These are phyloP conservation scores for Cordyceps cicadae DNA, from an alignment of 2,329 filamentous ascomycete species.

Conservation along the genomic window DNA sequence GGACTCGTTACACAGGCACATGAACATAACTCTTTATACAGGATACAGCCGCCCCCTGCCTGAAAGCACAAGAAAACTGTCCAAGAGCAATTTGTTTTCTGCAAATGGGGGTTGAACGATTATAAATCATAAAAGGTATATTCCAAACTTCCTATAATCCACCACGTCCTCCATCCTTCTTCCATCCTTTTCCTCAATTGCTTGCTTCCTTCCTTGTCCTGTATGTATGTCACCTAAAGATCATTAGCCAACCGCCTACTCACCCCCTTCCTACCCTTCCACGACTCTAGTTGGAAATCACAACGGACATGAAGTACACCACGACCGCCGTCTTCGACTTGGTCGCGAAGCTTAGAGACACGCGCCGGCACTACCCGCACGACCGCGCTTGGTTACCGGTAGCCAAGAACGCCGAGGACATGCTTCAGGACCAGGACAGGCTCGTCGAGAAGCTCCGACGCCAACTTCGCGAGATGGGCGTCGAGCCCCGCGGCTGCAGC, in stretches of 20 bases:
- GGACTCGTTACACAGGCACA: neutral
- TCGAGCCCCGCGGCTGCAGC: no score
- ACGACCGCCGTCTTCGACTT: neutral
- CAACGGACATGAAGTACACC: neutral
- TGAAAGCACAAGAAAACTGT: neutral
- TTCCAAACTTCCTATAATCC: neutral
- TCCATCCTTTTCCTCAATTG: neutral
- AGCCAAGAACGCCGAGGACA: no score
- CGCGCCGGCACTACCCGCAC: no score
- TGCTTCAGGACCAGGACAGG: no score
- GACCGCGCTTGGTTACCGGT: no score
- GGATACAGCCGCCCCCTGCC: neutral
- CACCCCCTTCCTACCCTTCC: neutral
- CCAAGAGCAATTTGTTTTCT: neutral
- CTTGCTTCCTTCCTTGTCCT: neutral
- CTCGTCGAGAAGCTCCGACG: no score
- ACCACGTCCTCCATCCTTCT: no score
- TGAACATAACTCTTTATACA: neutral
- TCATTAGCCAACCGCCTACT: neutral
- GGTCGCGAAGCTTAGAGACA: no score
- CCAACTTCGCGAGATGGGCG: no score
- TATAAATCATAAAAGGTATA: neutral
- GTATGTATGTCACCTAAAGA: neutral
- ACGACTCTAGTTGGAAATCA: neutral
- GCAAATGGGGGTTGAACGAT: neutral